Evolutionary conservation across 192 early-diverging fungal genomes (phyloP), one percentile per base, ranked within the genome.

Genomic region (Entomortierella parvispora): DNA sequence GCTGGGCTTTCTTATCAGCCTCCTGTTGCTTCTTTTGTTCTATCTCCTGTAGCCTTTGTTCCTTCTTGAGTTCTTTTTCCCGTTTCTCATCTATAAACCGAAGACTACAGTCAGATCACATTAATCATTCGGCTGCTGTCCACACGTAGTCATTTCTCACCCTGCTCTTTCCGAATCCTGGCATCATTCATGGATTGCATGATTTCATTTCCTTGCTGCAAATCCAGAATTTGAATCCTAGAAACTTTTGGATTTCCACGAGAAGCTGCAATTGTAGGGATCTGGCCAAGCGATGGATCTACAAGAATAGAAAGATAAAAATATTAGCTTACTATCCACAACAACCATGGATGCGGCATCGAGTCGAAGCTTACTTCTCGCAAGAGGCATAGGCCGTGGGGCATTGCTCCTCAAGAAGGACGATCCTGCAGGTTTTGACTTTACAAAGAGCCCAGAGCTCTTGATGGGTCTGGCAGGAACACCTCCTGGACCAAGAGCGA

Each of bases 161-260:
- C 74, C 64, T 77, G 60, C 23, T 77, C 74, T 18, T 52, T 50
- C 14, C 61, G 50, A 37, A 34, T 42, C 42, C 68, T 77, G 3
- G 60, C 66, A 15, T 68, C 74, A 14, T 77, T 68, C 74, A 77
- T 77, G 0, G 52, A 56, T 32, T 77, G 74, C 60, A 77, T 77
- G 49, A 77, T 77, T 48, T 77, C 74, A 20, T 60, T 77, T 58
- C 74, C 74, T 58, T 77, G 74, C n/a, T 77, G 65, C 29, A 77
- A 63, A 45, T 77, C 74, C 50, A 77, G 33, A 48, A 77, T 77
- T 26, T 77, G 74, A 64, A 77, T 77, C 18, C 74, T 65, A 31
- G 45, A 50, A 14, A 48, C 28, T 28, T 77, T 77, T 53, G 68
- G 74, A 25, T 64, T 77, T 33, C 62, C 17, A 23, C 74, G 57